These are phyloP conservation scores for Zopfochytrium polystomum DNA, from an alignment of 371 early-diverging fungal genomes.

Conservation along the genomic window DNA sequence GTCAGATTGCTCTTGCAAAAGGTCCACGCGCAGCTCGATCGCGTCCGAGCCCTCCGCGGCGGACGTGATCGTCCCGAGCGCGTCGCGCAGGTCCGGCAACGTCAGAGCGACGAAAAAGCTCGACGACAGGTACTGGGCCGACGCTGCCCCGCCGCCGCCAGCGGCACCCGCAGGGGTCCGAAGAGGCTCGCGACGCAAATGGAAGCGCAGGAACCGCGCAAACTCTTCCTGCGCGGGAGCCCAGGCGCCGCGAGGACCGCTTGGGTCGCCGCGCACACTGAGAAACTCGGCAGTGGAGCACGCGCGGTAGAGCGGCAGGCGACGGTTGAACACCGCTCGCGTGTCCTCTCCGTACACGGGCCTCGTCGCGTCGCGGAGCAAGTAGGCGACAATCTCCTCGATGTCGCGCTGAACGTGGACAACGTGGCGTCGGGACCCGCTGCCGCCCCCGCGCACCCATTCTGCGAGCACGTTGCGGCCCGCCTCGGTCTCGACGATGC, in stretches of 20 bases:
- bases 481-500: conserved; percentile 83
- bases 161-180: conserved; percentile 12
- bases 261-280: conserved; percentile 42
- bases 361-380: conserved; percentile 74
- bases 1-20: conserved; percentile 57
- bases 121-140: conserved; percentile 39
- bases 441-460: conserved; percentile 33
- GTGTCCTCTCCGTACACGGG: conserved; percentile 85
- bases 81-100: conserved; percentile 62
- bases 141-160: conserved; percentile 28
- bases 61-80: conserved; percentile 47
- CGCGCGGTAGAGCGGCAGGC: conserved; percentile 72
- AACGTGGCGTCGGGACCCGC: no score
- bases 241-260: conserved; percentile 16
- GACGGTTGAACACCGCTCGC: conserved; percentile 73
- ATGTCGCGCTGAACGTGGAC: conserved; percentile 81
- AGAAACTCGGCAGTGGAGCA: conserved; percentile 80
- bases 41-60: conserved; percentile 82
- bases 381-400: conserved; percentile 71
- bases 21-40: conserved; percentile 90
- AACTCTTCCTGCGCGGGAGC: conserved; percentile 66
- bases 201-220: conserved; percentile 61
- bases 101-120: conserved; percentile 88
- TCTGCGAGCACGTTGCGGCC: conserved; percentile 62
- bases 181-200: conserved; percentile 3